Evolutionary conservation across 805 yeast genomes (phyloP), one percentile per base, ranked within the genome.

Genomic region (Metschnikowia hibisci): DNA sequence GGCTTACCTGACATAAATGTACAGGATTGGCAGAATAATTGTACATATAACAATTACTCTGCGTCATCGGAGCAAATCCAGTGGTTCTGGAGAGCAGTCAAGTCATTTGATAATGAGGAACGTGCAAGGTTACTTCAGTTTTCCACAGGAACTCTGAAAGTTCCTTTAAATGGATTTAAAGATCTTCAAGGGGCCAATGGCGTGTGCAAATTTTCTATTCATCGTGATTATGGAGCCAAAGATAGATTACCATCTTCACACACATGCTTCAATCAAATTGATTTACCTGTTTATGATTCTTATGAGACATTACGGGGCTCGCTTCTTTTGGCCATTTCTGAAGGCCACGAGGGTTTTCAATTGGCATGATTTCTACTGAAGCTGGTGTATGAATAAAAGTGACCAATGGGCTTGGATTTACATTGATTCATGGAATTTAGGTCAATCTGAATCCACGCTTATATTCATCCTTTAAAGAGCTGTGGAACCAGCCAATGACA

Each of bases 51-150:
- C 37, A 91, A 89, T 59, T 93, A 91, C 61, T 77, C 88, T 0
- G 75, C 90, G 1, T 75, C 86, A 2, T 86, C 95, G 2, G 81
- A 87, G 25, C 97, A 90, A 59, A 82, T 93, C 44, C 89, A 84
- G 58, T 91, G 97, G 87, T 93, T 93, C 67, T 93, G 99, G 99
- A 75, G 97, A 59, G 96, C 97, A 1, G 96, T 93, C 11, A 80
- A 88, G 55, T 87, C 97, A 1, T 93, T 93, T 66, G 96, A 88
- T 56, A 78, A 77, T 13, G 99, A 93, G 61, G 97, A 93, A 60
- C 75, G 96, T 38, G 99, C 99, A 7, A 90, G 89, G 59, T 67
- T 93, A 51, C 69, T 93, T 45, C 99, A 93, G 61, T 93, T 93
- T 71, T 91, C 95, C 1, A 93, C 99, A 0, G 99, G 99, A 47